phyloP scores from a whole-genome alignment of 2,329 filamentous ascomycete species.

The Colletotrichum shisoi region DNA sequence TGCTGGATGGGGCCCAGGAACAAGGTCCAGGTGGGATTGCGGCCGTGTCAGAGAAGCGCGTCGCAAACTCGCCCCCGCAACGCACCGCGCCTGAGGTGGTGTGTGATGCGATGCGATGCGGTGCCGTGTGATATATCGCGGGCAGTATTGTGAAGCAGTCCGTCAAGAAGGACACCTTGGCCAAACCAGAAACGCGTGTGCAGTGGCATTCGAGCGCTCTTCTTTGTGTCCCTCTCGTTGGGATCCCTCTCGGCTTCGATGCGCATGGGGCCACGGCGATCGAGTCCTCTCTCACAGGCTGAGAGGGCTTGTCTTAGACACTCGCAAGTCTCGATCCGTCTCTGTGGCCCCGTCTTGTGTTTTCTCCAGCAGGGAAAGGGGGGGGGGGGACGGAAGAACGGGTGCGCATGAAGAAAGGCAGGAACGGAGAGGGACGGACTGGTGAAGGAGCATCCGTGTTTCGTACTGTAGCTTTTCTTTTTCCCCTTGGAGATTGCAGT shows the following conservation, averaged over 20 bases:
- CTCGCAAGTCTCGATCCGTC: background rate
- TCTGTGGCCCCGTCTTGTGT: too few relatives aligned
- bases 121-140: too few relatives aligned
- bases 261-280: background rate
- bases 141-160: too few relatives aligned
- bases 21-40: conserved; percentile 1
- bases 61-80: background rate
- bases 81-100: conserved; percentile 1
- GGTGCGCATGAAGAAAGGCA: conserved; percentile 10
- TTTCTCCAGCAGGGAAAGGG: background rate
- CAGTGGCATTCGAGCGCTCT: background rate
- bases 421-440: background rate
- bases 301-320: conserved; percentile 13
- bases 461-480: conserved; percentile 2
- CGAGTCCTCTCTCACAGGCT: background rate
- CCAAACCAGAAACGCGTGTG: background rate
- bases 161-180: background rate
- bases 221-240: background rate
- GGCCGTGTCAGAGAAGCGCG: conserved; percentile 6
- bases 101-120: background rate
- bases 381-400: background rate
- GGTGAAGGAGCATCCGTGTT: background rate
- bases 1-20: background rate
- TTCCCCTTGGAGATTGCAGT: background rate
- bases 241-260: background rate